Evolutionary conservation across 148 eudicot species (phyloP).

Genomic region (Salicornia ramosissima): DNA sequence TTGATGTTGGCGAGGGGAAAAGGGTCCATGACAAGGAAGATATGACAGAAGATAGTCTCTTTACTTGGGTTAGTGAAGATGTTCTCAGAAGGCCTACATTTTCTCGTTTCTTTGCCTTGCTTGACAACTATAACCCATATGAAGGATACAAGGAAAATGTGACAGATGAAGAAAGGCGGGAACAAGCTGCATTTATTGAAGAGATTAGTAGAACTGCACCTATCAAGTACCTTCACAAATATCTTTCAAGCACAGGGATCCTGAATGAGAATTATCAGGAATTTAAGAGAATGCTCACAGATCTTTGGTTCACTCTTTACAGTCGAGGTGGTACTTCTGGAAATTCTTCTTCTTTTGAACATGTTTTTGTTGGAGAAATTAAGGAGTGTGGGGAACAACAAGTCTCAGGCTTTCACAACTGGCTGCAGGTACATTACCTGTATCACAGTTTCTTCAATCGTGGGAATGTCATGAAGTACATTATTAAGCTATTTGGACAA

Average conservation of each 20-base stretch:
- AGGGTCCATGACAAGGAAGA: constrained; percentile 71
- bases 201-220: constrained; percentile 98
- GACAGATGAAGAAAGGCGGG: constrained; percentile 75
- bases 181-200: constrained; percentile 81
- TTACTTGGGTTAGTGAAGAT: constrained; percentile 68
- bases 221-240: constrained; percentile 77
- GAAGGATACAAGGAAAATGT: constrained; percentile 73
- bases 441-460: neutral
- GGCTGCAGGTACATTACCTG: constrained; percentile 76
- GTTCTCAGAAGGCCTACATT: constrained; percentile 61
- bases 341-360: constrained; percentile 89
- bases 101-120: constrained; percentile 81
- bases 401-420: constrained; percentile 95
- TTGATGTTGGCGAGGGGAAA: constrained; percentile 91
- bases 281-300: constrained; percentile 57
- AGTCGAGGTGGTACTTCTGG: constrained; percentile 82
- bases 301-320: constrained; percentile 86
- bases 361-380: constrained; percentile 98
- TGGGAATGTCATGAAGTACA: neutral
- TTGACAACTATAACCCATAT: constrained; percentile 92
- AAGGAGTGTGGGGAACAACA: constrained; percentile 63
- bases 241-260: constrained; percentile 50
- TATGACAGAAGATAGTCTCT: constrained; percentile 71
- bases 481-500: neutral
- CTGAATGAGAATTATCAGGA: constrained; percentile 47